Base-by-base conservation (phyloP, 306 rosid genomes). In the Vigna nakashimae region DNA sequence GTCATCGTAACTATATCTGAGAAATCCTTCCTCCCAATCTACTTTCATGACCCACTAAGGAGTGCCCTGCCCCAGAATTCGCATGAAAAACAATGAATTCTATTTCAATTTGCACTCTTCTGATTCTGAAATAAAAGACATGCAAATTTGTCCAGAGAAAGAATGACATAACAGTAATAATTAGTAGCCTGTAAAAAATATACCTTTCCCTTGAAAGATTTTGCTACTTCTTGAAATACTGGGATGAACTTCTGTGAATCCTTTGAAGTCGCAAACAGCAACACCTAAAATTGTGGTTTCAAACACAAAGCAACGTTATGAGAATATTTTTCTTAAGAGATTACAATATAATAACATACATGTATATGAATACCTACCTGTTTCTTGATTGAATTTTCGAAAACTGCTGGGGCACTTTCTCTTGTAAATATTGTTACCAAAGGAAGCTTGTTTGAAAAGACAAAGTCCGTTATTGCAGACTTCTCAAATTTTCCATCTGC, bases 161-260 rank as follows among this genome's bases (percentile, higher is more conserved):
- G 6, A 77, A 45, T 76, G 63, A 53, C 22, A 68, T 9, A 26
- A 56, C 17, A 71, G 32, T 45, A 58, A 50, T 20, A 65, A 17
- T 30, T 56, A 32, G 73, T 66, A 38, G 74, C 62, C 8, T 24
- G 46, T 51, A 46, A 60, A 59, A 86, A 76, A 58, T 45, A 42
- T 89, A 96, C 99, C 98, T 91, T 93, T 84, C 98, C 98, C 85
- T 93, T 96, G 89, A 92, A 96, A 72, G 64, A 60, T 69, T 93
- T 93, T 11, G 99, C 90, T 13, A 93, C 93, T 80, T 90, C 97
- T 55, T 85, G 84, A 85, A 91, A 96, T 66, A 75, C 36, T n/a
- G 98, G 91, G 69, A 92, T 24, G 71, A 87, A 75, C 79, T 86
- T 90, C 86, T 83, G 87, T 12, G 99, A 79, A 52, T 96, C 98